Base-by-base conservation (phyloP, 139 green algal species). In the Chara braunii region DNA sequence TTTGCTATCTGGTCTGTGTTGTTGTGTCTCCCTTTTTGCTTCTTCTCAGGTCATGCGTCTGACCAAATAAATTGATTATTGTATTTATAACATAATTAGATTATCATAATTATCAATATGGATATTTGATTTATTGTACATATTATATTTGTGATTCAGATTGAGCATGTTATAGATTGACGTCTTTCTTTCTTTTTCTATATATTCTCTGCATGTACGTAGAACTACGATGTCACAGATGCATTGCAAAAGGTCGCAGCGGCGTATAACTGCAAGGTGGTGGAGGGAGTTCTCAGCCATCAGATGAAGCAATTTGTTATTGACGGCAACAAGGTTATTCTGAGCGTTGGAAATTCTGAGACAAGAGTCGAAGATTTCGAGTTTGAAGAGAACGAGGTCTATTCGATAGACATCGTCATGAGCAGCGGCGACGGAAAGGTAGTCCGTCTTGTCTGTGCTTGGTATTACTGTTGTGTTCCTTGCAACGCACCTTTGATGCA, bases 271-370 rank as follows among this genome's bases (percentile, higher is more conserved):
- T 89, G 83, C 78, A 85, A 83, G 43, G 51, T 97, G 56, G 88
- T 97, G 36, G 93, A 99, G 78, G 92, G 90, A n/a, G 93, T 99
- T 23, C 60, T 91, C 64, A 83, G 72, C 30, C 90, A 97, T 77
- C 70, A 96, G 72, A 90, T 96, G 86, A 96, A 94, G 80, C 89
- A 89, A 60, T 97, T 95, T 65, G 77, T 96, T 22, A 96, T 99
- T 35, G 92, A 99, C 71, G 92, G 83, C 44, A 94, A 94, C 82
- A 97, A 96, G 81, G 90, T 88, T 36, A 80, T 98, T 43, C 79
- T 97, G 5, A 95, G 91, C 81, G 85, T 83, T 65, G 31, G 37
- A 12, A 64, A 63, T 14, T 75, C 88, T 1, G 93, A 97, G 22
- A 54, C 76, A 18, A 88, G 86, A 75, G 86, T 91, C 26, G 92